These are phyloP conservation scores for Trifolium subterraneum DNA, from an alignment of 306 rosid species.

Conservation along the genomic window DNA sequence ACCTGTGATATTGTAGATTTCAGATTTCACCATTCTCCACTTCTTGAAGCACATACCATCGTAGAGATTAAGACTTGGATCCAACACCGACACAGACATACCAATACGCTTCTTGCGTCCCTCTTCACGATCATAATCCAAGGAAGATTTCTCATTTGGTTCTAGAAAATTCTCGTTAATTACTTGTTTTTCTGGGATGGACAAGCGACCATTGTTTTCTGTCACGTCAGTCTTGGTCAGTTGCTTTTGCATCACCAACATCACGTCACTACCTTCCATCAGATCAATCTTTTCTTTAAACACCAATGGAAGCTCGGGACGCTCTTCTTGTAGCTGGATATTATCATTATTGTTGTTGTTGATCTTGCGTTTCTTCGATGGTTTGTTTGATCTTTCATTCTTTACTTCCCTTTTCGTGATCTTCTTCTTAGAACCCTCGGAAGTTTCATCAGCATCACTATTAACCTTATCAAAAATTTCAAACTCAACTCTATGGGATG, in stretches of 20 bases:
- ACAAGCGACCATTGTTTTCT: neutral
- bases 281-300: slow-evolving; percentile 7
- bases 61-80: neutral
- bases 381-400: neutral
- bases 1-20: neutral
- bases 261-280: neutral
- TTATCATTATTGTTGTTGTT: neutral
- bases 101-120: neutral
- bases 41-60: neutral
- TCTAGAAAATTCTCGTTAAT: neutral
- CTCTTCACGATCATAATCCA: neutral
- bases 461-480: no score
- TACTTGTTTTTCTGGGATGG: neutral
- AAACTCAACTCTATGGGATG: no score
- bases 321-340: neutral
- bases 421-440: neutral
- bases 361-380: neutral
- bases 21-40: neutral
- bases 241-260: neutral
- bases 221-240: neutral
- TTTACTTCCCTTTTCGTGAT: neutral
- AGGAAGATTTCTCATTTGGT: neutral
- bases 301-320: neutral
- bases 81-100: neutral
- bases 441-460: no score